phyloP scores from a whole-genome alignment of 441 rosid genomes.

The Arabidopsis lyrata region DNA sequence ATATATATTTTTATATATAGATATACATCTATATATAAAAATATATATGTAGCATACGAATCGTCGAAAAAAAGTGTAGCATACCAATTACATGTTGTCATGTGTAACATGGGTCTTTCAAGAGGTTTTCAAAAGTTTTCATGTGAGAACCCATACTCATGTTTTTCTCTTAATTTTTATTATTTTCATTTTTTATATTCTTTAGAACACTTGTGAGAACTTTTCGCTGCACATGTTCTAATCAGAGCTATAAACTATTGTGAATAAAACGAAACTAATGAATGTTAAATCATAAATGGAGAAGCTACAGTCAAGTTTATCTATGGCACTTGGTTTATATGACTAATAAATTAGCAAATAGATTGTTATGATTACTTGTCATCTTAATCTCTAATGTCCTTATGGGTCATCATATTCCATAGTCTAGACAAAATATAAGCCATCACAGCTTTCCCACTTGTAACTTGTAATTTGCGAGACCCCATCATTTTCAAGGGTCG shows the following conservation, averaged over 20 bases:
- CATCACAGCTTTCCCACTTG: slow-evolving; percentile 39
- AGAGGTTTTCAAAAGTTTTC: no score
- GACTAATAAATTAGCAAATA: not conserved
- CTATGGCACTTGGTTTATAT: not conserved
- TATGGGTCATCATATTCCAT: slow-evolving; percentile 26
- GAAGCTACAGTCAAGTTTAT: not conserved
- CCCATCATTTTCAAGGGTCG: slow-evolving; percentile 29
- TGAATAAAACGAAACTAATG: not conserved
- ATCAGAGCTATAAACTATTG: no score
- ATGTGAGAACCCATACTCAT: no score
- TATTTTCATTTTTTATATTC: no score
- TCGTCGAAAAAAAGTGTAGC: not conserved
- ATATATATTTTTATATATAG: no score
- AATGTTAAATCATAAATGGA: not conserved
- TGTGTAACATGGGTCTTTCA: no score
- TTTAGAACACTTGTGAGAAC: no score
- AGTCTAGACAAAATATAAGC: not conserved
- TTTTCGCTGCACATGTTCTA: no score
- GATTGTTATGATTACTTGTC: slow-evolving; percentile 23
- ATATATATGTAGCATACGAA: not conserved
- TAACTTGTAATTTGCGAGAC: slow-evolving; percentile 25
- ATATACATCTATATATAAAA: no score
- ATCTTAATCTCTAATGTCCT: slow-evolving; percentile 20
- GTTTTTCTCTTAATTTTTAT: no score
- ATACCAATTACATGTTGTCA: no score